phyloP scores from a whole-genome alignment of 2,329 filamentous ascomycete species.

The Plectosphaerella cucumerina region DNA sequence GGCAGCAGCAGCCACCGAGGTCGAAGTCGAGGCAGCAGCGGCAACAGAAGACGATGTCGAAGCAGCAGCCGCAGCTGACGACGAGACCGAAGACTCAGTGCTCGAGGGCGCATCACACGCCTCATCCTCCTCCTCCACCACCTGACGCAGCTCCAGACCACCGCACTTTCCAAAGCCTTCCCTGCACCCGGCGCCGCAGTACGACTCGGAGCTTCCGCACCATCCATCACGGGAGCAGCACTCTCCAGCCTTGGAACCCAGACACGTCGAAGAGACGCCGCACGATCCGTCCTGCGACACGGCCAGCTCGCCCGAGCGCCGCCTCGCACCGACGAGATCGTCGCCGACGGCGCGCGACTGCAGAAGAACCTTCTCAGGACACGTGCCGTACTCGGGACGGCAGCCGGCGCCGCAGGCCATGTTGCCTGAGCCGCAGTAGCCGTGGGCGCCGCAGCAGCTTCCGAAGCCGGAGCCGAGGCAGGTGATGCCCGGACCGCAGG shows the following conservation, averaged over 20 bases:
- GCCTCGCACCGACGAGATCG: too few species aligned
- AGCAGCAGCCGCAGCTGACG: background rate
- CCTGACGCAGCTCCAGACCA: background rate
- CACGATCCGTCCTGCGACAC: slow-evolving; percentile 29
- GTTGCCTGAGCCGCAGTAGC: slow-evolving; percentile 24
- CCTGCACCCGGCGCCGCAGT: slow-evolving; percentile 25
- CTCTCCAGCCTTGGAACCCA: slow-evolving; percentile 26
- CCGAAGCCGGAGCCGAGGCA: slow-evolving; percentile 12
- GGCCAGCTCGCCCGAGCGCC: background rate
- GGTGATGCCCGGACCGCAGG: slow-evolving; percentile 6
- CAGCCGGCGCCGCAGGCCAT: slow-evolving; percentile 27
- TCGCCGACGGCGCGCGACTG: too few species aligned
- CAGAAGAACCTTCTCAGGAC: too few species aligned
- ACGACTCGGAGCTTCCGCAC: slow-evolving; percentile 22
- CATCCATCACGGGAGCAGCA: slow-evolving; percentile 36
- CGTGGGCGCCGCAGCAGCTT: slow-evolving; percentile 22
- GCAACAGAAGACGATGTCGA: background rate
- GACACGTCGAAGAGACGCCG: slow-evolving; percentile 28
- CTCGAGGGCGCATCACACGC: background rate
- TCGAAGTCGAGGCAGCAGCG: background rate
- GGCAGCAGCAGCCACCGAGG: background rate
- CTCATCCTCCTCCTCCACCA: background rate
- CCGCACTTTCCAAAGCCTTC: slow-evolving; percentile 17
- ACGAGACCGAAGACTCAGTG: background rate
- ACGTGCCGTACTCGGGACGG: slow-evolving; percentile 20